phyloP scores from a whole-genome alignment of 805 yeast genomes.

The Teunomyces lycoperdinae region DNA sequence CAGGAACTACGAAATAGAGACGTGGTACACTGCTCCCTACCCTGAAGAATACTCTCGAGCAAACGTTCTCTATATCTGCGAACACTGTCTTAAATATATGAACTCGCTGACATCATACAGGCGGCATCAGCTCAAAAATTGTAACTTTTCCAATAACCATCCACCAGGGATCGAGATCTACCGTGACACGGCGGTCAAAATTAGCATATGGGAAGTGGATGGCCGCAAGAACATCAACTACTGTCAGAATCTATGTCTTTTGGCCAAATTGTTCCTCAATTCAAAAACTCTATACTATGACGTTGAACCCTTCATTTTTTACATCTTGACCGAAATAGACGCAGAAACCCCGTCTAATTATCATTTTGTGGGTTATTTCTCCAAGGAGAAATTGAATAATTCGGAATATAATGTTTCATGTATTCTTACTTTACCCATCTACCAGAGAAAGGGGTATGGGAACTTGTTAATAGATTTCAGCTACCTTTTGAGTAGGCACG shows the following conservation, averaged over 20 bases:
- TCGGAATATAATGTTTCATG: constrained; percentile 86
- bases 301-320: constrained; percentile 92
- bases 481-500: constrained; percentile 71
- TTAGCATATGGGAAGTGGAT: constrained; percentile 54
- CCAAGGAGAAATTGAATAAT: constrained; percentile 77
- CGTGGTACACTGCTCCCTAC: constrained; percentile 93
- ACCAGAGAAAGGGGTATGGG: constrained; percentile 89
- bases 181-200: constrained; percentile 25
- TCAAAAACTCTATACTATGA: constrained; percentile 92
- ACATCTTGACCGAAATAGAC: constrained; percentile 73
- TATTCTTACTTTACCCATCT: constrained; percentile 82
- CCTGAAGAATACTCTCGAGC: constrained; percentile 78
- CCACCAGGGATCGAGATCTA: constrained; percentile 61
- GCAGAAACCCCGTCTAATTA: constrained; percentile 39
- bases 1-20: constrained; percentile 70
- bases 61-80: constrained; percentile 70
- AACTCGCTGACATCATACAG: constrained; percentile 60
- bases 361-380: constrained; percentile 91
- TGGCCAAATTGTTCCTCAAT: constrained; percentile 85
- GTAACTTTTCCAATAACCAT: constrained; percentile 50
- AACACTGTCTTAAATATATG: constrained; percentile 79
- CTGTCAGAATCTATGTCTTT: constrained; percentile 85
- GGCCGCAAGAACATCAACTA: constrained; percentile 79
- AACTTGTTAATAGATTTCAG: constrained; percentile 85
- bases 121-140: constrained; percentile 70